Conservation (phyloP, 106 monocot species). For the Narthecium ossifragum region DNA sequence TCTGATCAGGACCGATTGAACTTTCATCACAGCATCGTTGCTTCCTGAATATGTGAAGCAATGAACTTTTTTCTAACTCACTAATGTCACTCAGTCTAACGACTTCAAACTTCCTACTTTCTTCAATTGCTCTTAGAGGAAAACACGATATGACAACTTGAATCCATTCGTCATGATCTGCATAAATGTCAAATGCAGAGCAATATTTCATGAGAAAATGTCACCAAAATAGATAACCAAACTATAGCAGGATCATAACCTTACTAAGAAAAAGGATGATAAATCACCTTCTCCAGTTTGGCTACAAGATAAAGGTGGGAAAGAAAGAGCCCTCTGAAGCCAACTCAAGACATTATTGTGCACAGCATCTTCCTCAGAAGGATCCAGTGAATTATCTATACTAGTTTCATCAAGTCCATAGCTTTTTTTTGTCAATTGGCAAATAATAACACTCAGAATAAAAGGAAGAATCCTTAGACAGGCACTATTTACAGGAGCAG, state of each 20-base stretch:
- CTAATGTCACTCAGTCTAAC: constrained; percentile 28
- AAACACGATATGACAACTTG: constrained; percentile 76
- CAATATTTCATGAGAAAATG: neutral
- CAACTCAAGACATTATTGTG: constrained; percentile 37
- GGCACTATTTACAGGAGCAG: constrained; percentile 27
- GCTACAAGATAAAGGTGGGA: constrained; percentile 26
- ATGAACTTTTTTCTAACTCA: constrained; percentile 32
- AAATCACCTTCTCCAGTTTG: constrained; percentile 40
- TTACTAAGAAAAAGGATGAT: constrained; percentile 6
- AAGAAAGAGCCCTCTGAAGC: constrained; percentile 60
- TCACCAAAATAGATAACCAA: neutral
- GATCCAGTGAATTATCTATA: constrained; percentile 15
- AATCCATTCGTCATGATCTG: constrained; percentile 84
- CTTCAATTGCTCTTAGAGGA: constrained; percentile 44
- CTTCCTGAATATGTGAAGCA: constrained; percentile 68
- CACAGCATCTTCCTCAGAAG: constrained; percentile 26
- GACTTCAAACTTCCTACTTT: constrained; percentile 26
- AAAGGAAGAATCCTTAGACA: constrained; percentile 79
- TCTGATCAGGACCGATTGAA: constrained; percentile 5
- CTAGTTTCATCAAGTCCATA: constrained; percentile 20
- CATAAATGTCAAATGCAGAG: constrained; percentile 8
- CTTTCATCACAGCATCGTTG: constrained; percentile 24
- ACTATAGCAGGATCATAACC: constrained; percentile 1
- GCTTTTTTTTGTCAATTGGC: constrained; percentile 24
- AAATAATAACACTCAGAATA: constrained; percentile 49